phyloP scores from a whole-genome alignment of 2,329 filamentous ascomycete genomes.

The Zalaria sp. region DNA sequence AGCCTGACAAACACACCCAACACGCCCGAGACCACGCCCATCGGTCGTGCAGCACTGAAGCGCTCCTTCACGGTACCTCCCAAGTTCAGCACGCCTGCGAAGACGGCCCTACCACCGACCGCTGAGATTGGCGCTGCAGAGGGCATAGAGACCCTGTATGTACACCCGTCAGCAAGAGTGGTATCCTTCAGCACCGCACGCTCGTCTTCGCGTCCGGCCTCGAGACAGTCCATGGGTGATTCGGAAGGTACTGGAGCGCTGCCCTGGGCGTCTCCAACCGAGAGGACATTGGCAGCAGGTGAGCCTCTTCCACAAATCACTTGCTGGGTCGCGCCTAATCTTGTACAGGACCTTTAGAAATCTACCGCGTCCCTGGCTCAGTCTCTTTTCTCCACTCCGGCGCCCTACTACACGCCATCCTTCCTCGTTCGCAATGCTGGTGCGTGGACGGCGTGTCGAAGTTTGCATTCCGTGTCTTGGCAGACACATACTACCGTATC shows the following conservation, averaged over 20 bases:
- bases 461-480: constrained; percentile 75
- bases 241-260: constrained; percentile 41
- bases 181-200: constrained; percentile 42
- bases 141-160: constrained; percentile 57
- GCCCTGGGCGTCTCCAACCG: constrained; percentile 60
- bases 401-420: constrained; percentile 67
- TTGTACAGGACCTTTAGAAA: constrained; percentile 52
- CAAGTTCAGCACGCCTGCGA: constrained; percentile 19
- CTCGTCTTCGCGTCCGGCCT: constrained; percentile 16
- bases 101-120: constrained; percentile 13
- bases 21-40: constrained; percentile 13
- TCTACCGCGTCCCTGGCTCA: constrained; percentile 75
- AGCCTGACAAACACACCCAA: constrained; percentile 7
- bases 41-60: constrained; percentile 14
- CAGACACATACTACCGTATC: constrained; percentile 79
- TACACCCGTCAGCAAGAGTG: constrained; percentile 59
- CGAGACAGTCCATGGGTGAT: constrained; percentile 18
- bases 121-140: constrained; percentile 21
- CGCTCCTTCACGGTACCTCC: constrained; percentile 36
- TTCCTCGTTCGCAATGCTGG: constrained; percentile 88
- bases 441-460: constrained; percentile 73
- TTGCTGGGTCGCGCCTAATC: no score
- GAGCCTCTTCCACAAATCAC: constrained; percentile 13
- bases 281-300: constrained; percentile 71
- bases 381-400: constrained; percentile 82